Base-by-base conservation (phyloP, 352 stramenopile species). In the Peronospora farinosa region DNA sequence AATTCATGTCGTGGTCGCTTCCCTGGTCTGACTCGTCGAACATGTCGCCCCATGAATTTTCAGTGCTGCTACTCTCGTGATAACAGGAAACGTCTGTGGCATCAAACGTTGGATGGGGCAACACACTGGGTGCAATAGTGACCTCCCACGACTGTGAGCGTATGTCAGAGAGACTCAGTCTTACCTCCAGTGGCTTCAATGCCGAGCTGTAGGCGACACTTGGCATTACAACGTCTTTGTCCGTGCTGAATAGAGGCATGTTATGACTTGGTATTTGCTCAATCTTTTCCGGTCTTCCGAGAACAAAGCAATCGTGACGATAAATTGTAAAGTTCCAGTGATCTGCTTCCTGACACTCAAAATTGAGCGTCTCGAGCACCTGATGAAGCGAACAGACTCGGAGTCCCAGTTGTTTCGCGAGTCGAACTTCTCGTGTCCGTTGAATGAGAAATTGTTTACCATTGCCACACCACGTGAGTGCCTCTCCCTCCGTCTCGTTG, bases 181-280 rank as follows among this genome's bases (percentile, higher is more conserved):
- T 69, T 19, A 86, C 59, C 46, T 86, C 75, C 12, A 86, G 46
- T 9, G 75, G 75, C 12, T 72, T 73, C 9, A 86, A 51, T 8
- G 54, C 54, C 8, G 69, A 43, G 48, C 40, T 71, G 45, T 74
- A 78, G 2, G 63, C 56, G 19, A 75, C 45, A 21, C 39, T 60
- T 5, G 69, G 65, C 69, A 72, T 69, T 5, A 17, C 17, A 32
- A 67, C 31, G 31, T 53, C 42, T 13, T 31, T 45, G 15, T 53
- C 54, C 21, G 12, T 38, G 16, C 39, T 41, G 10, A 32, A 17
- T 13, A 10, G 39, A 10, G 21, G 39, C 19, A 36, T 37, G 25
- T 13, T 17, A 7, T 39, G 11, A 5, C 27, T 17, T 9, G 50
- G 3, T 19, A 68, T 60, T 32, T 57, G 35, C 3, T 54, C 47